phyloP scores from a whole-genome alignment of 352 stramenopile species.

The Pythium coloratum region DNA sequence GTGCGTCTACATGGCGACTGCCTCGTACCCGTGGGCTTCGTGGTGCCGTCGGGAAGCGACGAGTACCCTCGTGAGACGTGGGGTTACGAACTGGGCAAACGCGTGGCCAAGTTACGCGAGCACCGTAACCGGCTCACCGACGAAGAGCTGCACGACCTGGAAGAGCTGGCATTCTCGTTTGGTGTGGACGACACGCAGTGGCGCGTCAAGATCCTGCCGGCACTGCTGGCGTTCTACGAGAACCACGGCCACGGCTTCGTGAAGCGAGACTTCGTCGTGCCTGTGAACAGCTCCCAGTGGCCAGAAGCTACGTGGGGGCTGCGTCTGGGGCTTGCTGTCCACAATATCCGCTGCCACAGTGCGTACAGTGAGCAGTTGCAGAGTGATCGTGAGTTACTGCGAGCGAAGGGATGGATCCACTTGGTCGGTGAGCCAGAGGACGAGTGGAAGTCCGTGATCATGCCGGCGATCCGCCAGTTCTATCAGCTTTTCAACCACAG shows the following conservation, averaged over 20 bases:
- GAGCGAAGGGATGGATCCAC: slow-evolving; percentile 15
- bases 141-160: slow-evolving; percentile 16
- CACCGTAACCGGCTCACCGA: slow-evolving; percentile 3
- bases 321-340: slow-evolving; percentile 14
- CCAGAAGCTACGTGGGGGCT: slow-evolving; percentile 16
- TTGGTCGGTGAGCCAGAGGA: slow-evolving; percentile 21
- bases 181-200: slow-evolving; percentile 29
- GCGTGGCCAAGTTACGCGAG: slow-evolving; percentile 15
- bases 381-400: slow-evolving; percentile 14
- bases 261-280: slow-evolving; percentile 21
- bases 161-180: slow-evolving; percentile 31
- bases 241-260: slow-evolving; percentile 20
- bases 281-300: slow-evolving; percentile 1
- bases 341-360: slow-evolving; percentile 21
- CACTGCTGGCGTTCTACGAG: slow-evolving; percentile 17
- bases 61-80: slow-evolving; percentile 15
- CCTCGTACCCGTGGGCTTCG: slow-evolving; percentile 21
- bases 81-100: slow-evolving; percentile 17
- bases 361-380: slow-evolving; percentile 10
- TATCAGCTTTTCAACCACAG: slow-evolving; percentile 13
- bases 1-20: slow-evolving; percentile 13
- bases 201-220: slow-evolving; percentile 21
- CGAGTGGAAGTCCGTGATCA: slow-evolving; percentile 18
- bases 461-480: slow-evolving; percentile 17
- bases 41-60: slow-evolving; percentile 2